Evolutionary conservation across 768 basidiomycete genomes (phyloP).

Genomic region (Serendipita vermifera): DNA sequence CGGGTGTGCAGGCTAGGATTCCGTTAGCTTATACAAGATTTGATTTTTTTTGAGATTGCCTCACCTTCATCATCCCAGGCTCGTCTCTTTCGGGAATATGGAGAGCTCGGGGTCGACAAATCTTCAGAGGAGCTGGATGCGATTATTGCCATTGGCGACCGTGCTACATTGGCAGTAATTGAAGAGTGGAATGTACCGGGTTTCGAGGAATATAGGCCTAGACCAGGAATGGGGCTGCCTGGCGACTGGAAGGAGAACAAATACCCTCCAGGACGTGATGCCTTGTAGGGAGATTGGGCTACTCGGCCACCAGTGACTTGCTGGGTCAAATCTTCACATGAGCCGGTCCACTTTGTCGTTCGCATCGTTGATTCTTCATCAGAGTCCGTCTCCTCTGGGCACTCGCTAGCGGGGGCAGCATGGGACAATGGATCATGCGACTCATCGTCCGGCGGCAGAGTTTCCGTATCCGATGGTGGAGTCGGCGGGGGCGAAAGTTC

Average conservation of each 20-base stretch:
- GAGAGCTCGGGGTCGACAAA: background rate
- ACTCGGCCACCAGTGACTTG: background rate
- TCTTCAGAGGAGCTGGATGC: no score
- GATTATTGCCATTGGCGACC: no score
- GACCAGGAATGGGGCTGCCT: background rate
- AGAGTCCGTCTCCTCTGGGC: background rate
- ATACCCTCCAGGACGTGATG: background rate
- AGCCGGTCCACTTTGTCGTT: background rate
- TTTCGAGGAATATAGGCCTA: background rate
- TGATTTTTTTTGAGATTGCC: background rate
- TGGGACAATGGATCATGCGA: constrained; percentile 1
- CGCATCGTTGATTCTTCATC: background rate
- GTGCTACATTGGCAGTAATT: no score
- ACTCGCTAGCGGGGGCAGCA: background rate
- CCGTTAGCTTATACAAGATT: background rate
- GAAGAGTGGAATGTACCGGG: background rate
- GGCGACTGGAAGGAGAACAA: background rate
- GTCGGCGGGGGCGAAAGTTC: background rate
- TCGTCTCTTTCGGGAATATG: background rate
- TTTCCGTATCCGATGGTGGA: background rate
- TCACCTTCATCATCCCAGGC: constrained; percentile 6
- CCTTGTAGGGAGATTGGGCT: background rate
- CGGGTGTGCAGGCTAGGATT: background rate
- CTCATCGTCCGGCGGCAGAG: no score
- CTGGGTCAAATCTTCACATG: background rate